phyloP scores from a whole-genome alignment of 2,329 filamentous ascomycete species.

The Colletotrichum agaves region DNA sequence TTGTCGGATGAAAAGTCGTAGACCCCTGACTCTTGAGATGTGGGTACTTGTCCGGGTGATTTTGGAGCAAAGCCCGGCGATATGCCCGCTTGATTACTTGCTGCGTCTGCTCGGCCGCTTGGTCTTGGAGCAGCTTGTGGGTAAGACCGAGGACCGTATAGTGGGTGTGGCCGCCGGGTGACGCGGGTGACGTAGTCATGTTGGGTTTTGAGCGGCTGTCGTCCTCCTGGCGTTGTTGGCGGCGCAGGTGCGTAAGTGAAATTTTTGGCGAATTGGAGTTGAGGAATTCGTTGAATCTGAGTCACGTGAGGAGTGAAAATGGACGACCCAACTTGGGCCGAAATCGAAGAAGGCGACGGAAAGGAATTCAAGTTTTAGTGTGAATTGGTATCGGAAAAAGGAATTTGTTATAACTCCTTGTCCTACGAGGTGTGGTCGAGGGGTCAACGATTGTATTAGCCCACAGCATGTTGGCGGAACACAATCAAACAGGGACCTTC shows the following conservation, averaged over 20 bases:
- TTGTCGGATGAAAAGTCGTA: neutral
- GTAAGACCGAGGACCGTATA: constrained; percentile 71
- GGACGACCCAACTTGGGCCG: neutral
- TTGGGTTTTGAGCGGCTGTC: neutral
- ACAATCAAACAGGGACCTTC: neutral
- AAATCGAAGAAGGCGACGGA: neutral
- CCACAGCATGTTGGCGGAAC: no score
- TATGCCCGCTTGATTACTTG: constrained; percentile 71
- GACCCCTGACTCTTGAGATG: constrained; percentile 21
- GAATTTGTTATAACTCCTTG: no score
- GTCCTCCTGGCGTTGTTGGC: constrained; percentile 37
- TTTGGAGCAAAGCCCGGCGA: constrained; percentile 69
- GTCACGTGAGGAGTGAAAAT: constrained; percentile 31
- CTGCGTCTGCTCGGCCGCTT: constrained; percentile 50
- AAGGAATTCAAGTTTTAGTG: no score
- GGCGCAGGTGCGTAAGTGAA: constrained; percentile 22
- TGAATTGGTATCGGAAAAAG: no score
- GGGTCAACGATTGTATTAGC: no score
- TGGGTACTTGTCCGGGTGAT: constrained; percentile 71
- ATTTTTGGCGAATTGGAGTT: constrained; percentile 31
- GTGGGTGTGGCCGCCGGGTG: constrained; percentile 55
- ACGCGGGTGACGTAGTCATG: constrained; percentile 33
- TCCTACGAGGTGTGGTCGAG: no score
- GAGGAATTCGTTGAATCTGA: neutral
- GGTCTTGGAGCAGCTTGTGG: constrained; percentile 56